Percentiles rank a stretch among this genome's conserved stretches.
These are phyloP conservation scores for Chytriomyces confervae DNA, from an alignment of 192 early-diverging fungal species.

Conservation along the genomic window DNA sequence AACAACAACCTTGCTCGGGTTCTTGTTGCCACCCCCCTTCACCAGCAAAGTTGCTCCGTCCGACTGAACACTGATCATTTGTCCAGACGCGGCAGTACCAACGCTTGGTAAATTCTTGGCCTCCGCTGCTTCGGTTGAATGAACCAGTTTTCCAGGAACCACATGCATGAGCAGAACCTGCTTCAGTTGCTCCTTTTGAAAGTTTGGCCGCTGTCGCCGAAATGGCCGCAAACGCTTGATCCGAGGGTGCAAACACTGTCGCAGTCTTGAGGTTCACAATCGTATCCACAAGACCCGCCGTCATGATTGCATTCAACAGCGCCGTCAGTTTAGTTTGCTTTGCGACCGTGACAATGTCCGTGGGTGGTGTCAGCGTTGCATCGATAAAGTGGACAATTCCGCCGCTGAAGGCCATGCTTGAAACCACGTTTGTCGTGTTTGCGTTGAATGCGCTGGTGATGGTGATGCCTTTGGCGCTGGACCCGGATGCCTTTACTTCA, in stretches of 20 bases:
- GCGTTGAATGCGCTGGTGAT: not conserved
- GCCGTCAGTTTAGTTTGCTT: slow-evolving; percentile 21
- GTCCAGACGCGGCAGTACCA: not conserved
- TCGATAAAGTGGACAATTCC: slow-evolving; percentile 49
- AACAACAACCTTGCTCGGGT: slow-evolving; percentile 42
- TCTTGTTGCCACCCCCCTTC: slow-evolving; percentile 42
- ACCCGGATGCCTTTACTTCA: slow-evolving; percentile 14
- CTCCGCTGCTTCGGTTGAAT: slow-evolving; percentile 16
- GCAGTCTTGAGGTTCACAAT: slow-evolving; percentile 26
- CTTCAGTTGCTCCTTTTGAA: slow-evolving; percentile 38
- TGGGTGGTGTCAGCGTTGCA: slow-evolving; percentile 44
- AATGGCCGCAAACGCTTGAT: slow-evolving; percentile 35
- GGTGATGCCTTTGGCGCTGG: not conserved
- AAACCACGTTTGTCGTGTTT: slow-evolving; percentile 27
- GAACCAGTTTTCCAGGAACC: not conserved
- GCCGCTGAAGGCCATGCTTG: slow-evolving; percentile 43
- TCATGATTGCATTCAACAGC: slow-evolving; percentile 27
- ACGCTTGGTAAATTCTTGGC: slow-evolving; percentile 4
- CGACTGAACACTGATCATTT: slow-evolving; percentile 27
- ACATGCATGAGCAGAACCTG: slow-evolving; percentile 44
- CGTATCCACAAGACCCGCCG: slow-evolving; percentile 24
- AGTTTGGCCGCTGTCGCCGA: slow-evolving; percentile 16
- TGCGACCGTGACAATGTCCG: not conserved
- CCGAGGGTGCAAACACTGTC: slow-evolving; percentile 44
- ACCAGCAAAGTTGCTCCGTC: slow-evolving; percentile 38